Evolutionary conservation across 352 stramenopile species (phyloP).

Genomic region (Globisporangium parvum): DNA sequence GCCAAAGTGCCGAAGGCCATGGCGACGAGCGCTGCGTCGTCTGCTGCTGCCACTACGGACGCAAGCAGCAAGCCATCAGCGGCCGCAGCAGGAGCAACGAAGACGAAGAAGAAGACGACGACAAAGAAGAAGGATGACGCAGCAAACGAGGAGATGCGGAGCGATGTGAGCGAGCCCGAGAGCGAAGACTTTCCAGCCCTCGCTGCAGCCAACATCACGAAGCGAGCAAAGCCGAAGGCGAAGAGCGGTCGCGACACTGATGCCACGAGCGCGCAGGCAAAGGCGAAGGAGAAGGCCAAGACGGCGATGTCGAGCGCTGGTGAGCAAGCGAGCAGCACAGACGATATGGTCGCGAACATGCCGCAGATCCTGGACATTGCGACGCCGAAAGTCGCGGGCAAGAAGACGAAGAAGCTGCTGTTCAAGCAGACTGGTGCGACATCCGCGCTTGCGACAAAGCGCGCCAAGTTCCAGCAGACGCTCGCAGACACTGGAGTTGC

Average conservation of each 20-base stretch:
- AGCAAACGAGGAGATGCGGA: background rate
- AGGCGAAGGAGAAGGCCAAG: constrained; percentile 8
- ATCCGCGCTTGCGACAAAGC: constrained; percentile 27
- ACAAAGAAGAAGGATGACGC: background rate
- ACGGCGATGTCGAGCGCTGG: constrained; percentile 28
- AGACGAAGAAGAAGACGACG: background rate
- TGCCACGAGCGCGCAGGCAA: background rate
- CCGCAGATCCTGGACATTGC: constrained; percentile 52
- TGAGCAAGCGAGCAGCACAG: constrained; percentile 40
- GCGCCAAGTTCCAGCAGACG: constrained; percentile 41
- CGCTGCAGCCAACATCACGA: constrained; percentile 12
- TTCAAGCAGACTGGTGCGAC: constrained; percentile 24
- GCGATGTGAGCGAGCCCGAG: constrained; percentile 3
- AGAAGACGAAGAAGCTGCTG: constrained; percentile 36
- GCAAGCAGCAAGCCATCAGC: background rate
- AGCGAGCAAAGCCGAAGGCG: constrained; percentile 10
- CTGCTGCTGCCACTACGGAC: background rate
- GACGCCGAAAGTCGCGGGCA: constrained; percentile 56
- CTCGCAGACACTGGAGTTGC: constrained; percentile 10
- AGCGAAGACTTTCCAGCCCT: constrained; percentile 10
- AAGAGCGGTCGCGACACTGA: background rate
- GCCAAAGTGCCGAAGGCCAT: constrained; percentile 6
- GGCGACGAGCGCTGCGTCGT: background rate
- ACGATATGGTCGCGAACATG: constrained; percentile 43
- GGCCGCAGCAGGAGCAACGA: background rate